phyloP scores from a whole-genome alignment of 2,329 filamentous ascomycete species.

The Tricladium varicosporioides region DNA sequence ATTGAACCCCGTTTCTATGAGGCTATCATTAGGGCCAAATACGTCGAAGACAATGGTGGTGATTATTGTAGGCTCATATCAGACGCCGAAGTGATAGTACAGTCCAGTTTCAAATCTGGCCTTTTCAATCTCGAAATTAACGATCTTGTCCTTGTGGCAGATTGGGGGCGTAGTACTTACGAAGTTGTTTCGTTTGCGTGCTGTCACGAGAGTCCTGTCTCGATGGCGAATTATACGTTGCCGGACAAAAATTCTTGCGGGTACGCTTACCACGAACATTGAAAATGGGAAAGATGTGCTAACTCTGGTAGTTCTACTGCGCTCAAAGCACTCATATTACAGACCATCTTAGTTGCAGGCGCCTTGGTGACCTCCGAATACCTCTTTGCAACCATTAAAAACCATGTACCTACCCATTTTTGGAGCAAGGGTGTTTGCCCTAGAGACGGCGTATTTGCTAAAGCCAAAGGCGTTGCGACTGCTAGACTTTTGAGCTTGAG shows the following conservation, averaged over 20 bases:
- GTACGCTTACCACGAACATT: neutral
- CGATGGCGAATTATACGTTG: constrained; percentile 88
- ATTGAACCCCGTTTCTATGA: constrained; percentile 90
- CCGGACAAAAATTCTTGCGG: neutral
- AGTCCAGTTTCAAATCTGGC: constrained; percentile 52
- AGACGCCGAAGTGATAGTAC: constrained; percentile 88
- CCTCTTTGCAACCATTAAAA: constrained; percentile 95
- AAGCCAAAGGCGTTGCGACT: neutral
- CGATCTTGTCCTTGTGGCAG: constrained; percentile 85
- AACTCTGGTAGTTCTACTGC: constrained; percentile 89
- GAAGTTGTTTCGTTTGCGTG: constrained; percentile 97
- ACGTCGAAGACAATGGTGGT: constrained; percentile 92
- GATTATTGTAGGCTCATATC: constrained; percentile 88
- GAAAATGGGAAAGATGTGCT: constrained; percentile 33
- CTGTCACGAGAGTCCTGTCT: constrained; percentile 91
- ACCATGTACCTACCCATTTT: neutral
- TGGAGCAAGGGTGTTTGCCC: neutral
- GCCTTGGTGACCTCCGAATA: constrained; percentile 96
- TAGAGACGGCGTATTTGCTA: neutral
- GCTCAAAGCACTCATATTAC: constrained; percentile 57
- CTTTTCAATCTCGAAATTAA: no score
- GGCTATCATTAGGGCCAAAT: constrained; percentile 91
- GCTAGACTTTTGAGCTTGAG: neutral
- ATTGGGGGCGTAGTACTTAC: constrained; percentile 93
- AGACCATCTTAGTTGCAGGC: constrained; percentile 93